Evolutionary conservation across 345 rosid genomes (phyloP).

Genomic region (Fremontodendron californicum): DNA sequence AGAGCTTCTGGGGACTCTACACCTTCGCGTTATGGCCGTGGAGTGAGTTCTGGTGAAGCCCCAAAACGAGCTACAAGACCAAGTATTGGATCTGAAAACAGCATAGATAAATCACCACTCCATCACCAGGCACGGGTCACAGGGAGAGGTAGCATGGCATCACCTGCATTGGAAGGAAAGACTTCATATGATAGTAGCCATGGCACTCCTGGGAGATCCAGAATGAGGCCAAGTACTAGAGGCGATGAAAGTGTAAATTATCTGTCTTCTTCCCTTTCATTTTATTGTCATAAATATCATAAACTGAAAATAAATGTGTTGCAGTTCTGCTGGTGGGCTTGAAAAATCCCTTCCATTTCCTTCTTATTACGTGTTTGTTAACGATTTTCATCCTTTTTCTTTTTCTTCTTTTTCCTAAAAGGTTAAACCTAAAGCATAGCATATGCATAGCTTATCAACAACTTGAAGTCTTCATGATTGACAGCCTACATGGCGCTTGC

Average conservation of each 20-base stretch:
- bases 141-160: conserved; percentile 37
- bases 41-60: conserved; percentile 39
- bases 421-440: background rate
- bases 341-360: background rate
- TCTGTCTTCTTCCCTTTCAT: background rate
- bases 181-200: conserved; percentile 48
- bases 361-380: background rate
- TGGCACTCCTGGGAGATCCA: conserved; percentile 61
- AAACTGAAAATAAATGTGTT: background rate
- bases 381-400: background rate
- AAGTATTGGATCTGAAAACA: conserved; percentile 52
- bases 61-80: conserved; percentile 38
- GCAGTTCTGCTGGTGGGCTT: background rate
- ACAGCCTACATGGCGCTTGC: background rate
- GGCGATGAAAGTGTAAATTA: conserved; percentile 69
- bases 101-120: conserved; percentile 58
- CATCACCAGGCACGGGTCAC: conserved; percentile 41
- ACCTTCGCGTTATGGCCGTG: conserved; percentile 46
- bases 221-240: conserved; percentile 44
- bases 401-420: background rate
- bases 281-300: background rate
- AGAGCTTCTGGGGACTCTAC: conserved; percentile 30
- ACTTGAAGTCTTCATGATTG: background rate
- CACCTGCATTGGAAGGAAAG: conserved; percentile 63
- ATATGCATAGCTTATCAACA: background rate